Base-by-base conservation (phyloP, 1,284 basidiomycete genomes). In the Ustilago tritici region DNA sequence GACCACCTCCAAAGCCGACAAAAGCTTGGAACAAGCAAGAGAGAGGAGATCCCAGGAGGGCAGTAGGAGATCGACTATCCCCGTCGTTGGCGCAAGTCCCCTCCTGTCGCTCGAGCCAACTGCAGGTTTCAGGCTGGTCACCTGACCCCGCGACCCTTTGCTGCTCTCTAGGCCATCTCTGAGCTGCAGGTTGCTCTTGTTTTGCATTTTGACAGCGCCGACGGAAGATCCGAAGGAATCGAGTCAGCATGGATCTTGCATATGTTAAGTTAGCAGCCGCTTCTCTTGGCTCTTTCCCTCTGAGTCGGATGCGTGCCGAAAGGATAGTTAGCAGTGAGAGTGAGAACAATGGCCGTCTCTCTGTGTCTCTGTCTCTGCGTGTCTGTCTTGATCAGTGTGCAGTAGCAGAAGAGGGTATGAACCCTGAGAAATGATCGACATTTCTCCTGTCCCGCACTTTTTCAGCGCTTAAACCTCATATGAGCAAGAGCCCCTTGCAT, bases 181-280 rank as follows among this genome's bases (percentile, higher is more conserved):
- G 8, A 46, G 43, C 28, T 28, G 49, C 49, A 50, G 23, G 49
- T 50, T 50, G 49, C 31, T 50, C 49, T 50, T 50, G 23, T 50
- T 50, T 50, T 50, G 49, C 49, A 50, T 50, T 50, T 50, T 38
- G 52, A 54, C 52, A 54, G 52, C 34, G 35, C 52, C 34, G 52
- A 36, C 32, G 34, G 31, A 31, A 50, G 28, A 50, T 23, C 28
- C 49, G 49, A 50, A 50, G 11, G 15, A 56, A 56, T 8, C 23
- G 23, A 40, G 36, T 41, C 36, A 56, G 54, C 54, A 36, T 56
- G 54, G 35, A 56, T 56, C 54, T 56, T 56, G 38, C 38, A 41
- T 56, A 31, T 28, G 49, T 28, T 40, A 40, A 40, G 10, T 40
- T 32, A 50, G 19, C 54, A 56, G 54, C 38, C 9, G 49, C 53